Base-by-base conservation (phyloP, 1,284 basidiomycete species). In the Ustilago tritici region DNA sequence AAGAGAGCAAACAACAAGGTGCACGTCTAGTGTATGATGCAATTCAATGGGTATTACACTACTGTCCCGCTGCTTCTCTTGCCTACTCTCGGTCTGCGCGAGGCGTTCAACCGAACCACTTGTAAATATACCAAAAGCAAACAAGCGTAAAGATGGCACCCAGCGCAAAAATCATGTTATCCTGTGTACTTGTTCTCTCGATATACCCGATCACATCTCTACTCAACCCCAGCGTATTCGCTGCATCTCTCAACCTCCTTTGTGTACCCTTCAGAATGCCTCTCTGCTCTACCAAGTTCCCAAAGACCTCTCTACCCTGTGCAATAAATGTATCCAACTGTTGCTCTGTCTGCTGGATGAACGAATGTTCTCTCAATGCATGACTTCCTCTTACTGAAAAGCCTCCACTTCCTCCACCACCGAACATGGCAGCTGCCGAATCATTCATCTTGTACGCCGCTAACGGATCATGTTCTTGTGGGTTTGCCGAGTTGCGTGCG, bases 261-360 rank as follows among this genome's bases (percentile, higher is more conserved):
- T 82, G 80, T 19, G 84, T 86, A 3, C 79, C 82, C 49, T 86
- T 86, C 23, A 86, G 63, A 38, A 86, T 84, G 8, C 82, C 71
- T 12, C 84, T 64, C 58, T 86, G 84, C 65, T 86, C 84, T n/a
- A 80, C 78, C 15, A 86, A 63, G 52, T 85, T 86, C n/a, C 79
- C 81, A 54, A 84, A 81, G 43, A 84, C 82, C 36, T 83, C 82
- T 36, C 81, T 76, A 0, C 84, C 84, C 46, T 86, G 84, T 1
- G 84, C 79, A 38, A 86, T 85, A 52, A 86, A 85, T 10, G 78
- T 73, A 41, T 86, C 84, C 49, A 86, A 64, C 61, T 86, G 84
- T 2, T 65, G 59, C 55, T 86, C 84, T 2, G 84, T 85, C 47
- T 84, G 75, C 49, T 84, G 77, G 49, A 86, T 84, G 58, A 86